Conservation (phyloP, 75 land plant species). For the Pinus albicaulis region DNA sequence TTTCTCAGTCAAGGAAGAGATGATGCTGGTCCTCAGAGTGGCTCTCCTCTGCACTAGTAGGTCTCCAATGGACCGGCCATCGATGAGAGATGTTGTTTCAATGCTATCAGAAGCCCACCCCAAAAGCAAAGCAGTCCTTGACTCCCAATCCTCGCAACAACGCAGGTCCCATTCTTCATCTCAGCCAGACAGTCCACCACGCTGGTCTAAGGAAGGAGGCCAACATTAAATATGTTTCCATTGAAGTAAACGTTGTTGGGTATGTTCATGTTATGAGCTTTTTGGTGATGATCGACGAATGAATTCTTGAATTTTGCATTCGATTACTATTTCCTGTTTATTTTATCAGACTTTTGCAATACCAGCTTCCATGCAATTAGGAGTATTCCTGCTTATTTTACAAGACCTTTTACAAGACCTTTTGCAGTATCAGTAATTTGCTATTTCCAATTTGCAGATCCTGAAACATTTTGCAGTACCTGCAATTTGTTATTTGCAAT, state of each 20-base stretch:
- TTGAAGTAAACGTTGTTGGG: too few relatives aligned
- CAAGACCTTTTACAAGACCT: not conserved
- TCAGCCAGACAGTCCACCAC: not conserved
- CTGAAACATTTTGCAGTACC: too few relatives aligned
- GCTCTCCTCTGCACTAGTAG: slow-evolving; percentile 66
- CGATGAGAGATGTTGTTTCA: slow-evolving; percentile 75
- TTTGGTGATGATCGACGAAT: too few relatives aligned
- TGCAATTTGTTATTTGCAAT: too few relatives aligned
- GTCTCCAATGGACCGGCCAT: slow-evolving; percentile 61
- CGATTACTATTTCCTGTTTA: too few relatives aligned
- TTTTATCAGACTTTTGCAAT: too few relatives aligned
- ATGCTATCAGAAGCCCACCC: slow-evolving; percentile 51
- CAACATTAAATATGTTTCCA: too few relatives aligned
- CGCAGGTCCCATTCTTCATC: slow-evolving; percentile 2
- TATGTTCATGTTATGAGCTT: too few relatives aligned
- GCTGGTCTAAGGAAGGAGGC: too few relatives aligned
- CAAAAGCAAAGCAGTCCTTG: slow-evolving; percentile 19
- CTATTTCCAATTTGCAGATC: too few relatives aligned
- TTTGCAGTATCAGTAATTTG: not conserved
- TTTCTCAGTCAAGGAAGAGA: slow-evolving; percentile 53
- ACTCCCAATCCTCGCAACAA: not conserved
- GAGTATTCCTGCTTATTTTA: not conserved
- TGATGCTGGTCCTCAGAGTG: slow-evolving; percentile 52
- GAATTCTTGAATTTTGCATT: too few relatives aligned
- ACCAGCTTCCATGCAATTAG: not conserved